These are phyloP conservation scores for Aspergillus incahuasiensis DNA, from an alignment of 495 filamentous ascomycete genomes.

Conservation along the genomic window DNA sequence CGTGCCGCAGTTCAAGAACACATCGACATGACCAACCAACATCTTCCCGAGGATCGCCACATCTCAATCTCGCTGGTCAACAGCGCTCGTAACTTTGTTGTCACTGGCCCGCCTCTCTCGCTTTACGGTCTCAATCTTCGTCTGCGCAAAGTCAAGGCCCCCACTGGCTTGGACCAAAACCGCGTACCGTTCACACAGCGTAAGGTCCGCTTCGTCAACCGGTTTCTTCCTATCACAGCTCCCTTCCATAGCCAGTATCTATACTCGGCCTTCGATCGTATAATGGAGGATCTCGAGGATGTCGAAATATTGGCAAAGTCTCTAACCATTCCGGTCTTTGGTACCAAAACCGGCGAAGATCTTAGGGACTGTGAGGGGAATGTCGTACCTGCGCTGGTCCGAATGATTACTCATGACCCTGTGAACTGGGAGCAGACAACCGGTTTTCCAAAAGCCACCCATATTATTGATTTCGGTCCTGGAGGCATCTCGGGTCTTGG, in stretches of 20 bases:
- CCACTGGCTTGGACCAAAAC: constrained; percentile 94
- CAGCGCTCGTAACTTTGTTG: constrained; percentile 93
- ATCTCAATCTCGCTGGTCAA: constrained; percentile 95
- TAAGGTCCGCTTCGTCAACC: constrained; percentile 93
- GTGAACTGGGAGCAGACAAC: constrained; percentile 96
- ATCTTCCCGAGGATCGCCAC: constrained; percentile 85
- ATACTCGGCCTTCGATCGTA: constrained; percentile 67
- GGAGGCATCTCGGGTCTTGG: constrained; percentile 95
- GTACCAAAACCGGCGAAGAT: constrained; percentile 83
- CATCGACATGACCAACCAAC: constrained; percentile 92
- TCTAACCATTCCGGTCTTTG: constrained; percentile 76
- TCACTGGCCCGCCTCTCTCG: constrained; percentile 92
- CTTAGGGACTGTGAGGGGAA: constrained; percentile 58
- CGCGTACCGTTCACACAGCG: constrained; percentile 90
- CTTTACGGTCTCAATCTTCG: constrained; percentile 93
- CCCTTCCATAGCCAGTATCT: constrained; percentile 98
- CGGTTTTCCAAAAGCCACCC: constrained; percentile 79
- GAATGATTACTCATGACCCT: constrained; percentile 87
- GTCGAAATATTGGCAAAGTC: constrained; percentile 63
- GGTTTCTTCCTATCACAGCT: constrained; percentile 94
- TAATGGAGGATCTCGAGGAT: constrained; percentile 81
- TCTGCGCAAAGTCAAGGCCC: constrained; percentile 91
- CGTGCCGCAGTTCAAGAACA: constrained; percentile 83
- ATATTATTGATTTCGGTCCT: constrained; percentile 93
- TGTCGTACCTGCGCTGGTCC: constrained; percentile 76